Conservation (phyloP, 75 land plant species). For the Sequoiadendron giganteum region DNA sequence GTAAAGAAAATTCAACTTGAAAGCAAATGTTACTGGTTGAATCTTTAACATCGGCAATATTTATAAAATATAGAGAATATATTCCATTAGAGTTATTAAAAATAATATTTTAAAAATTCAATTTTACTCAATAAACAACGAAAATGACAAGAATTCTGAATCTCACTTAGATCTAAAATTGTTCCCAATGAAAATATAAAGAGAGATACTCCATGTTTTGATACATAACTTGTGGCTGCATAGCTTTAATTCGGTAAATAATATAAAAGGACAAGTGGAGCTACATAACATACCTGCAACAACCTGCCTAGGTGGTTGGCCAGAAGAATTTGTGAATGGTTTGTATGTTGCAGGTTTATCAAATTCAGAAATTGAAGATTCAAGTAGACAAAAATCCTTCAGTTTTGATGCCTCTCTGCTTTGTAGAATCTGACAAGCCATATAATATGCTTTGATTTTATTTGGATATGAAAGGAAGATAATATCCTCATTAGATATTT, state of each 20-base stretch:
- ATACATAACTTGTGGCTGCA: not conserved
- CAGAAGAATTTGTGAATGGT: not conserved
- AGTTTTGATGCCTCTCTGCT: not conserved
- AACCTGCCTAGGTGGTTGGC: constrained; percentile 2
- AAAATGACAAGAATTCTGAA: not conserved
- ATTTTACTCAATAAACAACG: not conserved
- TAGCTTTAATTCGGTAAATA: not conserved
- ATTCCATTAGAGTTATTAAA: not conserved
- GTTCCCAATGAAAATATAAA: not conserved
- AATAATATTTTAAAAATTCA: too few species aligned
- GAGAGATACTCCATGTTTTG: not conserved
- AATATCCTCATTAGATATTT: not conserved
- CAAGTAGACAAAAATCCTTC: constrained; percentile 5
- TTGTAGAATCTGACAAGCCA: constrained; percentile 6
- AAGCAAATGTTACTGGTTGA: not conserved
- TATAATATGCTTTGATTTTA: not conserved
- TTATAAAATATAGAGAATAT: not conserved
- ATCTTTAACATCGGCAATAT: not conserved
- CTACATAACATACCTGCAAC: constrained; percentile 3
- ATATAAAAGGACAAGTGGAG: not conserved
- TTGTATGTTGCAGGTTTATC: not conserved
- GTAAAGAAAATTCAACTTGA: not conserved
- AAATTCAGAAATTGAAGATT: too few species aligned
- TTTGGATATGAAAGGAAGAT: not conserved
- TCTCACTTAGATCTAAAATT: not conserved